Base-by-base conservation (phyloP, 2,329 filamentous ascomycete species). In the Ophiostoma ulmi region DNA sequence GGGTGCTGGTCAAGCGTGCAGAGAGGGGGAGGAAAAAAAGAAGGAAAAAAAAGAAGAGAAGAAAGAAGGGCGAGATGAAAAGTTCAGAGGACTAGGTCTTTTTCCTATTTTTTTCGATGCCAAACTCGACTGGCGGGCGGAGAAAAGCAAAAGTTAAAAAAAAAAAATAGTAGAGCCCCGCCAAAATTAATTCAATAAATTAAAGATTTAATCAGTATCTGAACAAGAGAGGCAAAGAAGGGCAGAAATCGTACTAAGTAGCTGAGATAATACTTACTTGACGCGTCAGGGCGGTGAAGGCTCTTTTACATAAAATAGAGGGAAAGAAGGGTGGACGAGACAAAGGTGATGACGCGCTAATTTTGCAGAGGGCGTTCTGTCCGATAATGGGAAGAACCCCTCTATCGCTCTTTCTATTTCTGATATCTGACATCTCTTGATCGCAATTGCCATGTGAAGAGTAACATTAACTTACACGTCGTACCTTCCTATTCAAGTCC, bases 1-100 rank as follows among this genome's bases (percentile, higher is more conserved):
- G 69, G 69, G 69, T 67, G 63, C 41, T 67, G n/a, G 44, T 61
- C 48, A 70, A 70, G 70, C 70, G 70, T 70, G 70, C 41, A 68
- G 55, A 70, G 70, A 70, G 67, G 55, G 70, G 41, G 70, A 55
- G 31, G 41, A 20, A 64, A 58, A 52, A 55, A 64, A 17, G 67
- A 48, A 41, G 68, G 48, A 20, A 70, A 22, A 61, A 31, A 31
- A 70, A 41, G 14, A 64, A 36, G 22, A 20, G 63, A 22, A 67
- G 58, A 68, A 55, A 66, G 41, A 58, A 41, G 68, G 20, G 58
- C 41, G 63, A 63, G 67, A 69, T 61, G 48, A 39, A 68, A 67
- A 48, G 63, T 65, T 65, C 63, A 44, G 70, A 71, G 58, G 66
- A 68, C 36, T 67, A 41, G 6, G n/a, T 17, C 39, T 41, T 26